A percentile compares a stretch with the other conserved stretches of the same genome.
Evolutionary conservation across 345 rosid genomes (phyloP).

Genomic region (Psidium friedrichsthalianum): DNA sequence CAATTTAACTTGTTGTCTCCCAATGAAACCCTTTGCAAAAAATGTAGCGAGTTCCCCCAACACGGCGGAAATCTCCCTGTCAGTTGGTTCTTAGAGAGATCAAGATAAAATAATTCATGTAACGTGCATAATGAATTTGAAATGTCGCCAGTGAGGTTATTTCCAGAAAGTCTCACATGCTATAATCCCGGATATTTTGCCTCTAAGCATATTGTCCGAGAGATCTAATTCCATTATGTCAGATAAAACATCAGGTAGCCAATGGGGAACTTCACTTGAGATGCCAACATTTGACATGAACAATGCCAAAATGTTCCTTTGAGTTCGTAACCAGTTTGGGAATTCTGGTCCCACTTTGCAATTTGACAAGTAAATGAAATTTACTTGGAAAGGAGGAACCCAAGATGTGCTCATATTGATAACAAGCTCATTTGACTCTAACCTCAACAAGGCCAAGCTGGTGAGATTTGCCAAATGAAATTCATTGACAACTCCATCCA

Average conservation of each 20-base stretch:
- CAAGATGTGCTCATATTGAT: not conserved
- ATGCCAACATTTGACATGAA: not conserved
- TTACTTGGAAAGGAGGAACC: not conserved
- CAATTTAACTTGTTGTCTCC: not conserved
- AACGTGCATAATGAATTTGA: not conserved
- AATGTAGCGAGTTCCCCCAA: not conserved
- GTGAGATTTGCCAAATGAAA: conserved; percentile 11
- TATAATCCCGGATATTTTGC: not conserved
- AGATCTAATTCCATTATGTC: not conserved
- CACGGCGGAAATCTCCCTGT: rapidly evolving
- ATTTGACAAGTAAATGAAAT: not conserved
- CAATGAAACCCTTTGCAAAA: not conserved
- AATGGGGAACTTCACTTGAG: not conserved
- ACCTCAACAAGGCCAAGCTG: not conserved
- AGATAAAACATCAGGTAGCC: not conserved
- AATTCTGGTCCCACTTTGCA: not conserved
- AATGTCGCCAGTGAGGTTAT: not conserved
- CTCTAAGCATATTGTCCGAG: not conserved
- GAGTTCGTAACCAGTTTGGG: not conserved
- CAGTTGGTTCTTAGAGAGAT: not conserved
- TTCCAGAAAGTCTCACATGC: not conserved
- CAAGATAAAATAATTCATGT: rapidly evolving
- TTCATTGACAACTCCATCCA: conserved; percentile 9
- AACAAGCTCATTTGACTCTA: rapidly evolving
- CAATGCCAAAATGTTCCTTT: not conserved